Evolutionary conservation across 2,329 filamentous ascomycete species (phyloP).

Genomic region (Xylaria sp.): DNA sequence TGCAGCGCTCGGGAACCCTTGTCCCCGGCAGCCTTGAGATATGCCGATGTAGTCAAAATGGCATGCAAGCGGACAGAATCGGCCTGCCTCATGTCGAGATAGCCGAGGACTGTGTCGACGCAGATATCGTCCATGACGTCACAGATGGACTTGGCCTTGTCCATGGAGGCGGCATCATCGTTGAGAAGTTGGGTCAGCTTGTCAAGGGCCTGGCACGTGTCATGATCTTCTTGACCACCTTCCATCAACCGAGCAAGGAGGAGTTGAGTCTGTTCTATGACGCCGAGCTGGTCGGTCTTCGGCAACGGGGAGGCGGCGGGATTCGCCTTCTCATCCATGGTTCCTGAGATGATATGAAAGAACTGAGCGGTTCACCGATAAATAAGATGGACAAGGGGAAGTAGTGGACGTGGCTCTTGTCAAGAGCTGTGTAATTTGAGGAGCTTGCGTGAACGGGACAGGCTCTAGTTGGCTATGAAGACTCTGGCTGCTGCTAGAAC

Average conservation of each 20-base stretch:
- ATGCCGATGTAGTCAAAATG: conserved; percentile 82
- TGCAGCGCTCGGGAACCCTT: conserved; percentile 75
- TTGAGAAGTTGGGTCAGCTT: conserved; percentile 68
- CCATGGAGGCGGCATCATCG: conserved; percentile 60
- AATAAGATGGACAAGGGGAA: background rate
- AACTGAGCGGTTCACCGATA: background rate
- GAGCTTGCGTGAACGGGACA: background rate
- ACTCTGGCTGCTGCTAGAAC: background rate
- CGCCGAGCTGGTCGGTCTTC: conserved; percentile 43
- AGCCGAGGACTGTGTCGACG: conserved; percentile 85
- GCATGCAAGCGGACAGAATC: conserved; percentile 81
- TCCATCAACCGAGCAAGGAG: conserved; percentile 91
- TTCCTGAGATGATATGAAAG: conserved; percentile 8
- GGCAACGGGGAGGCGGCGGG: conserved; percentile 43
- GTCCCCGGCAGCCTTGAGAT: conserved; percentile 80
- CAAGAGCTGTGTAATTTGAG: background rate
- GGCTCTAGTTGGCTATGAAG: background rate
- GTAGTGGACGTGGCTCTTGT: background rate
- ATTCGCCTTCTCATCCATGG: conserved; percentile 47
- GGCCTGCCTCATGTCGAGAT: conserved; percentile 84
- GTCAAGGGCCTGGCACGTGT: conserved; percentile 69
- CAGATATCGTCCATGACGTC: conserved; percentile 76
- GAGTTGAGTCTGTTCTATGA: conserved; percentile 72
- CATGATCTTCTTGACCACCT: conserved; percentile 83
- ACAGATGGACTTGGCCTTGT: conserved; percentile 62